Base-by-base conservation (phyloP, 768 basidiomycete genomes). In the Agrocybe praecox region DNA sequence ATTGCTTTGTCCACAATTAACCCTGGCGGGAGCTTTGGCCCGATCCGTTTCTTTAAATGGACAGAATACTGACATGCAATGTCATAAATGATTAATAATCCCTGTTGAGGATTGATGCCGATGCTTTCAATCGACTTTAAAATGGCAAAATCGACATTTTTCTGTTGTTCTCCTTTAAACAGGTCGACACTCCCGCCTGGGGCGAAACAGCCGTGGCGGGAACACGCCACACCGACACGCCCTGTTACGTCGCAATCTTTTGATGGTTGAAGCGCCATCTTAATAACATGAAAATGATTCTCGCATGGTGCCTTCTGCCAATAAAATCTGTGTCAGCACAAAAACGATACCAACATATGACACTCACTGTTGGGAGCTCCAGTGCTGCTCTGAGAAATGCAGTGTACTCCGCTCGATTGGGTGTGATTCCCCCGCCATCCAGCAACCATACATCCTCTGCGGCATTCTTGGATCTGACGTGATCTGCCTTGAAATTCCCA, bases 161-260 rank as follows among this genome's bases (percentile, higher is more conserved):
- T 65, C 32, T 67, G 67, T 43, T 68, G 65, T 49, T 68, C 62
- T 0, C 67, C 66, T 32, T 53, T 49, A 47, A 58, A 61, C 1
- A 68, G 22, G 24, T 68, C 62, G 0, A 55, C 62, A 24, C 64
- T 14, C 5, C 43, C 46, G 19, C 62, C 61, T 0, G 60, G 65
- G 1, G 46, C 55, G 49, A 46, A 67, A 29, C 60, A 62, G 0
- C 66, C 66, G 46, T 67, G 62, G 6, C 59, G 54, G n/a, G 60
- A 60, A 43, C 65, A 66, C 0, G 60, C 62, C 10, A 58, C 24
- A 0, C 46, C 62, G 15, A 59, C 59, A 9, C 61, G 50, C 0
- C 66, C 65, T 0, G 59, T 67, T 2, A 47, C 14, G 17, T 57
- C 50, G 18, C 56, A 60, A 4, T 56, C 56, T 15, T 54, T 58